These are phyloP conservation scores for Chenopodium suecicum DNA, from an alignment of 148 eudicot genomes.

Conservation along the genomic window DNA sequence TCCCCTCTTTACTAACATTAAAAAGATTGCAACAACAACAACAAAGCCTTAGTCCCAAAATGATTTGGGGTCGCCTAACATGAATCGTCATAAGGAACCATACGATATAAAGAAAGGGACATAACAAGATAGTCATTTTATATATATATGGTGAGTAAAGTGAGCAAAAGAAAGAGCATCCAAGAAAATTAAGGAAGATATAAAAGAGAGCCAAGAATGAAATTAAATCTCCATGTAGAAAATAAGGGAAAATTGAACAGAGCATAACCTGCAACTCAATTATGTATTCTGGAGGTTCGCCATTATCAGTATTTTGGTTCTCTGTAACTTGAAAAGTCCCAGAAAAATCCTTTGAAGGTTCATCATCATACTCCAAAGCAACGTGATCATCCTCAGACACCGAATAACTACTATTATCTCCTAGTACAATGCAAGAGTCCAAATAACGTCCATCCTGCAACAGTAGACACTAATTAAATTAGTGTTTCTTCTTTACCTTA, in stretches of 20 bases:
- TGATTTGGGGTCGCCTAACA: too few relatives aligned
- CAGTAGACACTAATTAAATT: constrained; percentile 14
- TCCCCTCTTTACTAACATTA: background rate
- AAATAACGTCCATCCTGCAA: constrained; percentile 77
- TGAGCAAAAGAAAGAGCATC: too few relatives aligned
- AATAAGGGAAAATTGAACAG: background rate
- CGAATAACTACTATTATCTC: constrained; percentile 79
- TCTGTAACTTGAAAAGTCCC: constrained; percentile 28
- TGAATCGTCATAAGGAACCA: too few relatives aligned
- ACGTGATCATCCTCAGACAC: constrained; percentile 72
- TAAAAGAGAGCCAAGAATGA: too few relatives aligned
- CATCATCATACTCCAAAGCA: constrained; percentile 47
- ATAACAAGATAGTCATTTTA: too few relatives aligned
- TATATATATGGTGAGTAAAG: too few relatives aligned
- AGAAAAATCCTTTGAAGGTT: constrained; percentile 29
- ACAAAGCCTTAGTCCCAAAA: too few relatives aligned
- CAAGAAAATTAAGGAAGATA: too few relatives aligned
- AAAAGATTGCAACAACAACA: background rate
- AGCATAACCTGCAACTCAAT: constrained; percentile 79
- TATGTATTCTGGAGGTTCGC: constrained; percentile 49
- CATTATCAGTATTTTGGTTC: constrained; percentile 41
- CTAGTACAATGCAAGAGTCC: constrained; percentile 76
- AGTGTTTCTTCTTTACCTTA: background rate
- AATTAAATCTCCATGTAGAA: background rate
- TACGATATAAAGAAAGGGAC: too few relatives aligned